Conservation (phyloP, 1,139 yeast genomes). For the Sugiyamaella sp. region DNA sequence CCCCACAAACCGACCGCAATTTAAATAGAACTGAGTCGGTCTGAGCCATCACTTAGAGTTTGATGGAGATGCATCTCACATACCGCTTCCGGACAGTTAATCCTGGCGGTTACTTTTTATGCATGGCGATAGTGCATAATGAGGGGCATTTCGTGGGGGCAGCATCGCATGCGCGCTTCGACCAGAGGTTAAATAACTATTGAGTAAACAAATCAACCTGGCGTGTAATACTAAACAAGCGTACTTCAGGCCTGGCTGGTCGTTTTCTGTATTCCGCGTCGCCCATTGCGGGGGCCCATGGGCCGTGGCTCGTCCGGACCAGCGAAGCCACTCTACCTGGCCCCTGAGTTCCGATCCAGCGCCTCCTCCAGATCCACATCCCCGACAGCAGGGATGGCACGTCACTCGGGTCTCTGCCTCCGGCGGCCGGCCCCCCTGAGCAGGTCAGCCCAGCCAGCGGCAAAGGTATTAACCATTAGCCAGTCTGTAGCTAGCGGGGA, state of each 20-base stretch:
- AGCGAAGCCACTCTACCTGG: too few relatives aligned
- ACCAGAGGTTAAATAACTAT: neutral
- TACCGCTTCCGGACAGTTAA: neutral
- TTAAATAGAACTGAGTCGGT: neutral
- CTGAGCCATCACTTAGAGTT: neutral
- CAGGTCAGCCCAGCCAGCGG: too few relatives aligned
- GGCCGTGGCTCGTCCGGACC: too few relatives aligned
- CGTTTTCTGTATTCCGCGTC: too few relatives aligned
- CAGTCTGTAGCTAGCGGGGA: neutral
- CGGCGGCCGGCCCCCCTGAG: too few relatives aligned
- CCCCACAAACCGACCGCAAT: neutral
- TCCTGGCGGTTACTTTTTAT: neutral
- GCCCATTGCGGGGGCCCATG: too few relatives aligned
- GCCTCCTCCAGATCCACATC: too few relatives aligned
- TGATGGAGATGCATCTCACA: neutral
- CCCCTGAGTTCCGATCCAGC: too few relatives aligned
- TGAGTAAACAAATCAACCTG: neutral
- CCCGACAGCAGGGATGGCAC: too few relatives aligned
- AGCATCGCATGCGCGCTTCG: neutral
- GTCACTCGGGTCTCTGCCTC: too few relatives aligned
- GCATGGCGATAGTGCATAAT: neutral
- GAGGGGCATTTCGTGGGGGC: constrained; percentile 2
- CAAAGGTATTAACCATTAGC: too few relatives aligned
- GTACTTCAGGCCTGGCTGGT: neutral
- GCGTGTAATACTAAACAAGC: neutral